A percentile compares a stretch with the other conserved stretches of the same genome.
phyloP scores from a whole-genome alignment of 2,329 filamentous ascomycete species.

The Cercospora sp. region DNA sequence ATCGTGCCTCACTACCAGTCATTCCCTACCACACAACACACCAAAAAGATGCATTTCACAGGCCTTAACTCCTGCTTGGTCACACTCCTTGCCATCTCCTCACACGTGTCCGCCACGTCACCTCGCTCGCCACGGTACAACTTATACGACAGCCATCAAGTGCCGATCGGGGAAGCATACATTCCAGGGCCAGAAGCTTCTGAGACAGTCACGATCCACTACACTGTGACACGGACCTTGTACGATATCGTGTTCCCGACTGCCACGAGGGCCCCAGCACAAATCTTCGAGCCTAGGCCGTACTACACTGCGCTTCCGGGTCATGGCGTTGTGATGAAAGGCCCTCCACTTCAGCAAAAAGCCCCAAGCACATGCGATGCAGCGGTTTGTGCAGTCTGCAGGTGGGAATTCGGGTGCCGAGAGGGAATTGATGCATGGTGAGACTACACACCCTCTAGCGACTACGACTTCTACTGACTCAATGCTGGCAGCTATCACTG shows the following conservation, averaged over 20 bases:
- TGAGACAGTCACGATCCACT: constrained; percentile 20
- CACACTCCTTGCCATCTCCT: constrained; percentile 6
- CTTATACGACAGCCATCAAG: constrained; percentile 14
- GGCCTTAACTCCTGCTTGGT: constrained; percentile 1
- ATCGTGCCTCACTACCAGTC: constrained; percentile 9
- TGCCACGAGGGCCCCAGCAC: background rate
- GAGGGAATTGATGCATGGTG: constrained; percentile 13
- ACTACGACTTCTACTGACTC: background rate
- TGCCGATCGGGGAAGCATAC: constrained; percentile 15
- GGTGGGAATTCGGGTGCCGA: constrained; percentile 17
- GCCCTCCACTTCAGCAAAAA: constrained; percentile 2
- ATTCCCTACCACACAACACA: constrained; percentile 6
- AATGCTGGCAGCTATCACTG: constrained; percentile 17
- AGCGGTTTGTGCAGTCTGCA: constrained; percentile 23
- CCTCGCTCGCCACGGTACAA: constrained; percentile 5
- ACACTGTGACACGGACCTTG: constrained; percentile 19
- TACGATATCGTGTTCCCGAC: constrained; percentile 23
- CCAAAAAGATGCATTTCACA: constrained; percentile 18
- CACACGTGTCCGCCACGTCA: background rate
- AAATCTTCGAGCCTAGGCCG: background rate
- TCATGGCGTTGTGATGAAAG: constrained; percentile 6
- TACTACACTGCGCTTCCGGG: constrained; percentile 3
- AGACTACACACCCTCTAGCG: background rate
- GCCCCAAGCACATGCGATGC: constrained; percentile 18
- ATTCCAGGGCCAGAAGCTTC: constrained; percentile 9